A percentile compares a stretch with the other conserved stretches of the same genome.
Conservation (phyloP, 495 filamentous ascomycete genomes). For the Neurospora sp. region DNA sequence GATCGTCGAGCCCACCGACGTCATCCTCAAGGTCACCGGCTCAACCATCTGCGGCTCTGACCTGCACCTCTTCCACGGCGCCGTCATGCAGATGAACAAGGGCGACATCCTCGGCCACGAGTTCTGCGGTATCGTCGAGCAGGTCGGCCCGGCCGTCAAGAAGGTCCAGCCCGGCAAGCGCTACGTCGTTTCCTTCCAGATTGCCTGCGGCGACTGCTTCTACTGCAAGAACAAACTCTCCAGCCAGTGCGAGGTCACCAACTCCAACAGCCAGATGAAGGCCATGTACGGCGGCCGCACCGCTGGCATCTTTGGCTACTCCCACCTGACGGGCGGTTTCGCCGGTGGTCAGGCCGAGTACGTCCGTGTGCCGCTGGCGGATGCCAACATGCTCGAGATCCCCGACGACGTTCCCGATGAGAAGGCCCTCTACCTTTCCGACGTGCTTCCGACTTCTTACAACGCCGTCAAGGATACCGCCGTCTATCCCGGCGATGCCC, state of each 20-base stretch:
- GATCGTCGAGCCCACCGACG: conserved; percentile 63
- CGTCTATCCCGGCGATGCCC: conserved; percentile 66
- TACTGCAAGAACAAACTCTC: conserved; percentile 68
- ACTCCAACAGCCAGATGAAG: conserved; percentile 56
- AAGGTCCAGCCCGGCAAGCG: conserved; percentile 54
- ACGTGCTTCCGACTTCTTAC: conserved; percentile 70
- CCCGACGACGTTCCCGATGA: conserved; percentile 79
- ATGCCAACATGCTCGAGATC: conserved; percentile 70
- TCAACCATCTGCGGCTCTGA: conserved; percentile 83
- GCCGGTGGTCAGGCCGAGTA: conserved; percentile 88
- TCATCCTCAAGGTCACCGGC: conserved; percentile 77
- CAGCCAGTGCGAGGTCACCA: conserved; percentile 72
- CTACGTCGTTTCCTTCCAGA: conserved; percentile 81
- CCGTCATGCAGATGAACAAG: conserved; percentile 60
- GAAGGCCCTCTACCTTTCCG: conserved; percentile 71
- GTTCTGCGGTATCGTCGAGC: conserved; percentile 73
- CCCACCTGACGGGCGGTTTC: conserved; percentile 77
- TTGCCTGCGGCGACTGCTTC: conserved; percentile 65
- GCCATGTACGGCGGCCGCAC: conserved; percentile 64
- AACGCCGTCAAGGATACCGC: conserved; percentile 76
- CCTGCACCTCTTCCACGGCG: conserved; percentile 68
- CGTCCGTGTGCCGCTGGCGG: conserved; percentile 70
- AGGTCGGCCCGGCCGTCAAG: conserved; percentile 50
- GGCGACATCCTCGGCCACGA: conserved; percentile 90
- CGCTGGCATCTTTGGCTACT: conserved; percentile 66